Conservation (phyloP, 23 red algal genomes). For the Chondrus crispus region DNA sequence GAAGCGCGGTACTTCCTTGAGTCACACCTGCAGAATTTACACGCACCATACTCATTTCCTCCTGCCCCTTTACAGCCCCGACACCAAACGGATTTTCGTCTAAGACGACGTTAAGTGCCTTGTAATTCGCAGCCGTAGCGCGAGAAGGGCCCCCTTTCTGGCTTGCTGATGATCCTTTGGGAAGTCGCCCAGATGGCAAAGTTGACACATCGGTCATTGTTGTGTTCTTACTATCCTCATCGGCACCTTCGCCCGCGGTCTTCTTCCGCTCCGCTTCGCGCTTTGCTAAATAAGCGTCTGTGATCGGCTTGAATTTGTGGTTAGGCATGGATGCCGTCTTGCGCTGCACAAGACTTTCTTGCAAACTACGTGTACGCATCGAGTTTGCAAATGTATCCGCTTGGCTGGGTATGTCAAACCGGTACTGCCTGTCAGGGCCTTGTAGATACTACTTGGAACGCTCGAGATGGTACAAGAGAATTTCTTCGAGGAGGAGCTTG, state of each 20-base stretch:
- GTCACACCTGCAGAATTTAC: slow-evolving; percentile 13
- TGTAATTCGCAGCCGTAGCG: not conserved
- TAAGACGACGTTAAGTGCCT: not conserved
- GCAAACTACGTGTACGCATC: slow-evolving; percentile 44
- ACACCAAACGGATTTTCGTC: not conserved
- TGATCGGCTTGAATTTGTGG: slow-evolving; percentile 52
- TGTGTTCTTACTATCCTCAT: not conserved
- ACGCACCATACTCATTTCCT: slow-evolving; percentile 8
- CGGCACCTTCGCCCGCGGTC: not conserved
- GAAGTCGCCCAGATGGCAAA: slow-evolving; percentile 6
- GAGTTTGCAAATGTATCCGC: slow-evolving; percentile 58
- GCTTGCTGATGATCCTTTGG: slow-evolving; percentile 17
- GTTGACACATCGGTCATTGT: not conserved
- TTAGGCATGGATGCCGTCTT: slow-evolving; percentile 73
- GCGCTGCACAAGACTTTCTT: slow-evolving; percentile 71
- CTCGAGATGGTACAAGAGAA: slow-evolving; percentile 90
- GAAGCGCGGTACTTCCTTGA: too few relatives aligned
- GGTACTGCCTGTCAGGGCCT: slow-evolving; percentile 12
- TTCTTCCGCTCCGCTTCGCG: slow-evolving; percentile 40
- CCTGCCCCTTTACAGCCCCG: slow-evolving; percentile 10
- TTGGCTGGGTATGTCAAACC: slow-evolving; percentile 65
- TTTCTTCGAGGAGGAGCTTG: slow-evolving; percentile 83
- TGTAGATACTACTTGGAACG: slow-evolving; percentile 22
- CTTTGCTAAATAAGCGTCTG: slow-evolving; percentile 49
- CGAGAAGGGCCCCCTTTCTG: slow-evolving; percentile 10